Evolutionary conservation across 1,284 basidiomycete genomes (phyloP), one percentile per base, ranked within the genome.

Genomic region (Abortiporus biennis): DNA sequence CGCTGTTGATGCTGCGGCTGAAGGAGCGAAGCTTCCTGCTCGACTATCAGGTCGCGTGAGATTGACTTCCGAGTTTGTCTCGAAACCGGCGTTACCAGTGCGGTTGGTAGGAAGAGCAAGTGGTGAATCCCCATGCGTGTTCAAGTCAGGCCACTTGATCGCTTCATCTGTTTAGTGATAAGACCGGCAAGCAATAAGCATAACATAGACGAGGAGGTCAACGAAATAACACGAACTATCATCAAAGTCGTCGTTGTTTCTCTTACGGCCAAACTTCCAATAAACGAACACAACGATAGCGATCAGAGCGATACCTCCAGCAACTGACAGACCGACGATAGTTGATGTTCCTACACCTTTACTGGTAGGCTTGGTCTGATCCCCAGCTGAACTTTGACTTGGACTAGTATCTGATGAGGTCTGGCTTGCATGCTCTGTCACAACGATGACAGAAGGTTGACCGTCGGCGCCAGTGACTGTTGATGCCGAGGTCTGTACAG

Each of bases 121-220:
- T 2, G 57, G 49, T 21, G 57, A 63, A 42, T 68, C 69, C 42
- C 69, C 67, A 53, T 86, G 84, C 1, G 74, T 60, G 58, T 87
- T 86, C 36, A 90, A 71, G 52, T 90, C 87, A 1, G 86, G 86
- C 86, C 86, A 90, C 63, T 89, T 89, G 64, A 90, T 90, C 21
- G 83, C 83, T 61, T 87, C 84, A 52, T 72, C 85, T 86, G 56
- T 29, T 29, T 8, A 29, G 8, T 8, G 27, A 29, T 8, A 29
- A 8, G 15, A 29, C n/a, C 27, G n/a, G n/a, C 9, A 29, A 29
- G 27, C 27, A 29, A 29, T n/a, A 29, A n/a, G 27, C n/a, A n/a
- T n/a, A n/a, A 29, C 8, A n/a, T n/a, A 29, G 8, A 8, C 9
- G n/a, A 29, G 9, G 27, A 29, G 27, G 27, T 9, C 9, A 29